Conservation (phyloP, 306 rosid genomes). For the Astragalus glycyphyllos region DNA sequence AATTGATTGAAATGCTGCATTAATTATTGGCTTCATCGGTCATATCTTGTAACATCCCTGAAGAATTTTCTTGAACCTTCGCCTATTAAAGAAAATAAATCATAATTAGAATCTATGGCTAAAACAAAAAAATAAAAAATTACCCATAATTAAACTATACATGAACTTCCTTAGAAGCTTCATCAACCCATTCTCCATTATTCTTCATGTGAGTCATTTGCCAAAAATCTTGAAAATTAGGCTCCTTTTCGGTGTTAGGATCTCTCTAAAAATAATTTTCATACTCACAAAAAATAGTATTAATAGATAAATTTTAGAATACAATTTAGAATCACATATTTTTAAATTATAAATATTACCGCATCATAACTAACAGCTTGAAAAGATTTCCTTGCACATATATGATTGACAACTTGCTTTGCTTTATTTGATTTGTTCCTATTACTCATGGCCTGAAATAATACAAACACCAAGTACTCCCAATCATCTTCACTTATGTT, state of each 20-base stretch:
- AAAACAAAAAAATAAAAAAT: too few relatives aligned
- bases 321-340: too few relatives aligned
- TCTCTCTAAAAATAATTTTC: too few relatives aligned
- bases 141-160: not conserved
- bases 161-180: not conserved
- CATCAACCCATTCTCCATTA: slow-evolving; percentile 2
- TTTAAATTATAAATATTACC: too few relatives aligned
- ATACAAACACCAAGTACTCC: not conserved
- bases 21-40: too few relatives aligned
- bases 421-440: not conserved
- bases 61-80: too few relatives aligned
- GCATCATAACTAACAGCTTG: slow-evolving; percentile 6
- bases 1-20: too few relatives aligned
- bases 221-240: not conserved
- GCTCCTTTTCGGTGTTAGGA: not conserved
- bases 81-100: too few relatives aligned
- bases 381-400: slow-evolving; percentile 4
- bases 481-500: not conserved
- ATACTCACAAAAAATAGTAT: not conserved
- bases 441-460: not conserved
- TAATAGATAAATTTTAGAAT: too few relatives aligned
- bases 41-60: too few relatives aligned
- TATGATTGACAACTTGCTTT: slow-evolving; percentile 8
- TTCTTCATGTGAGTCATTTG: not conserved
- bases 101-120: not conserved